phyloP scores from a whole-genome alignment of 306 rosid species.

The Acacia melanoxylon region DNA sequence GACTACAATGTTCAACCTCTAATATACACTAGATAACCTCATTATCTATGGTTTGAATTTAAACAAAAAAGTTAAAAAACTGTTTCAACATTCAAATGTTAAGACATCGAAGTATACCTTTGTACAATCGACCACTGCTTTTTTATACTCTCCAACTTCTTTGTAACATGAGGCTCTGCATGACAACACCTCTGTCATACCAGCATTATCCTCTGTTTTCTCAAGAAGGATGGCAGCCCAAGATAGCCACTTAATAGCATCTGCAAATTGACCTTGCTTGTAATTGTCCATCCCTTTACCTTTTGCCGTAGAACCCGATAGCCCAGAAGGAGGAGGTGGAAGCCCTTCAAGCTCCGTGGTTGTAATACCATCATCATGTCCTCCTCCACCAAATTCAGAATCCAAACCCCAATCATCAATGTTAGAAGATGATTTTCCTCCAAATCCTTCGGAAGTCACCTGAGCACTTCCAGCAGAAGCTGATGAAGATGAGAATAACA shows the following conservation, averaged over 20 bases:
- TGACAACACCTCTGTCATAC: slow-evolving; percentile 64
- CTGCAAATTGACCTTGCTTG: slow-evolving; percentile 96
- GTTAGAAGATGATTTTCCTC: slow-evolving; percentile 46
- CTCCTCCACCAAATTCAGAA: slow-evolving; percentile 68
- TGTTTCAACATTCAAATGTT: background rate
- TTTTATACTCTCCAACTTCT: slow-evolving; percentile 98
- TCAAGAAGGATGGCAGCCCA: slow-evolving; percentile 87
- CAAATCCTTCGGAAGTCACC: slow-evolving; percentile 34
- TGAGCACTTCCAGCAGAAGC: slow-evolving; percentile 40
- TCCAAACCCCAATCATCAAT: slow-evolving; percentile 86
- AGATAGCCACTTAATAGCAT: slow-evolving; percentile 97
- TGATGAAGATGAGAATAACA: slow-evolving; percentile 64
- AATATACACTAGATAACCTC: background rate
- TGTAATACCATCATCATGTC: slow-evolving; percentile 59
- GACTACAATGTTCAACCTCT: background rate
- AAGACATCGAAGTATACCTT: slow-evolving; percentile 54
- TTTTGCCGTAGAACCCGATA: slow-evolving; percentile 73
- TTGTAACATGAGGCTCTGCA: slow-evolving; percentile 97
- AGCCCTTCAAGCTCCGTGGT: slow-evolving; percentile 97
- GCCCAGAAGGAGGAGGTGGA: slow-evolving; percentile 96
- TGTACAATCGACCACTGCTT: slow-evolving; percentile 96
- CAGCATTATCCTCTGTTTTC: slow-evolving; percentile 65
- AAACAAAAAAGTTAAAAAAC: background rate
- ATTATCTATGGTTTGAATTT: slow-evolving; percentile 1
- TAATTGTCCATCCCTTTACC: slow-evolving; percentile 88